Evolutionary conservation across 1,284 basidiomycete species (phyloP).

Genomic region (Naganishia sp.): DNA sequence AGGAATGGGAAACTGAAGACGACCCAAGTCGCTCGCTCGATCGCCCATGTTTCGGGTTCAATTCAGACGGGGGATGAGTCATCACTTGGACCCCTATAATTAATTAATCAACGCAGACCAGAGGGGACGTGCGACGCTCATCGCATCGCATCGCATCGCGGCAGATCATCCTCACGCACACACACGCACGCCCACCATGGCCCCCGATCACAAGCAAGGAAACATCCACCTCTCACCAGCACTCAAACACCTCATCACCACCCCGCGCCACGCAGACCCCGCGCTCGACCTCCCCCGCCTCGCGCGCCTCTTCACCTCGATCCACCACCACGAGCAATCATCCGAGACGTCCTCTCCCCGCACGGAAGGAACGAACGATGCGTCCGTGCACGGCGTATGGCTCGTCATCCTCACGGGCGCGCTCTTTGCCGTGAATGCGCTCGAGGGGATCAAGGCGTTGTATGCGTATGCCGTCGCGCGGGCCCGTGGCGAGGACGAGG

Average conservation of each 20-base stretch:
- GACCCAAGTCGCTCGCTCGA: background rate
- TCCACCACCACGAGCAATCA: conserved; percentile 31
- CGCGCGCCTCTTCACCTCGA: conserved; percentile 38
- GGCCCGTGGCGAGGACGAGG: conserved; percentile 22
- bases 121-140: no score
- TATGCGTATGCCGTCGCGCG: conserved; percentile 42
- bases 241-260: conserved; percentile 47
- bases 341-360: background rate
- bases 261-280: conserved; percentile 35
- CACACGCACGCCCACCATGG: background rate
- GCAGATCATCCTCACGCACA: no score
- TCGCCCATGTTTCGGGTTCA: conserved; percentile 14
- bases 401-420: conserved; percentile 43
- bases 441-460: conserved; percentile 42
- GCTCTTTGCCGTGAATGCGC: conserved; percentile 48
- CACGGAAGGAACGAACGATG: conserved; percentile 28
- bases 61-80: conserved; percentile 9
- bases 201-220: background rate
- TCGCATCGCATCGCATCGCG: no score
- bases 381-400: conserved; percentile 39
- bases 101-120: no score
- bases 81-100: background rate
- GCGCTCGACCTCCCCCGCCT: conserved; percentile 38
- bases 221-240: conserved; percentile 43
- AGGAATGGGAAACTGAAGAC: background rate